Evolutionary conservation across 177 flowering plant genomes (phyloP).

Genomic region (Vitis hybrid): DNA sequence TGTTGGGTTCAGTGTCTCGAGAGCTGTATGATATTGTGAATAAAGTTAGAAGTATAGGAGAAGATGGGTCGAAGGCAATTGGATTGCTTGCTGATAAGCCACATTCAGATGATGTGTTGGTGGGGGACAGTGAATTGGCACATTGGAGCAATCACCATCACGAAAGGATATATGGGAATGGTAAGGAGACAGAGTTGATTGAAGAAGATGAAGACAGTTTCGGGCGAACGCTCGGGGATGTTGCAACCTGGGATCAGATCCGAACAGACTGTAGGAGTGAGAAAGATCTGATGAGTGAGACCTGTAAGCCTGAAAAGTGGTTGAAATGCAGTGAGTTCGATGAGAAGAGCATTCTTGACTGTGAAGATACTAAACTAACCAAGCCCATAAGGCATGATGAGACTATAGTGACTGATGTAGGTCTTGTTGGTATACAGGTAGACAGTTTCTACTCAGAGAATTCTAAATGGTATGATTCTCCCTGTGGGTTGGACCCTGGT

Average conservation of each 20-base stretch:
- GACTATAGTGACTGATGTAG: conserved; percentile 60
- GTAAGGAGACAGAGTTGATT: conserved; percentile 72
- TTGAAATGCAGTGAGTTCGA: conserved; percentile 79
- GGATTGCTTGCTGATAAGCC: conserved; percentile 53
- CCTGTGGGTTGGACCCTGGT: conserved; percentile 77
- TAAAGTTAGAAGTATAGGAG: conserved; percentile 67
- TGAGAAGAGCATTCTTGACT: conserved; percentile 76
- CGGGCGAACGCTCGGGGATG: conserved; percentile 69
- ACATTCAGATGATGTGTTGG: conserved; percentile 67
- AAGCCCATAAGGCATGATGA: conserved; percentile 82
- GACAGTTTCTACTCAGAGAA: conserved; percentile 88
- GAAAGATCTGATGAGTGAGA: conserved; percentile 65
- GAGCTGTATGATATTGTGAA: conserved; percentile 65
- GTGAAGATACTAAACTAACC: conserved; percentile 76
- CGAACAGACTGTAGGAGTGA: conserved; percentile 63
- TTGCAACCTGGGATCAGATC: conserved; percentile 81
- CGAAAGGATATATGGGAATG: conserved; percentile 61
- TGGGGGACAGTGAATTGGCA: conserved; percentile 73
- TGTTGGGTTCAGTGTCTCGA: conserved; percentile 62
- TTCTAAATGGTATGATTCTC: conserved; percentile 96
- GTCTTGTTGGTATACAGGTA: conserved; percentile 81
- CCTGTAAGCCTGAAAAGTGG: conserved; percentile 87
- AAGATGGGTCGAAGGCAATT: conserved; percentile 50
- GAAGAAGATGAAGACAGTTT: conserved; percentile 95
- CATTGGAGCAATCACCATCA: conserved; percentile 79